These are phyloP conservation scores for Xylariaceae sp. DNA, from an alignment of 2,329 filamentous ascomycete genomes.

Conservation along the genomic window DNA sequence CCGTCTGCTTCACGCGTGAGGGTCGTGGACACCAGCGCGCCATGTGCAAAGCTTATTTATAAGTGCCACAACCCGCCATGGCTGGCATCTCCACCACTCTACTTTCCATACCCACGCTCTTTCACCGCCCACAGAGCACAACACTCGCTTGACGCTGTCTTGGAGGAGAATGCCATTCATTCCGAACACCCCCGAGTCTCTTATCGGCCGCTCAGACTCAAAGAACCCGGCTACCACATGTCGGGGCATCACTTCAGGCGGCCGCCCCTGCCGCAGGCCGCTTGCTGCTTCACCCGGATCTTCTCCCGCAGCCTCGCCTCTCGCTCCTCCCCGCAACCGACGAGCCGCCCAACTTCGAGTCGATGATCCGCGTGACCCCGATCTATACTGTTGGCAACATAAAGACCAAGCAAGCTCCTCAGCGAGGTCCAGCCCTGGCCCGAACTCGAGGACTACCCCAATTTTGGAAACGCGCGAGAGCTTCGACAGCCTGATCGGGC, in stretches of 20 bases:
- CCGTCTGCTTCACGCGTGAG: too few relatives aligned
- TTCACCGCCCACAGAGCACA: too few relatives aligned
- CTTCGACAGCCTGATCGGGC: slow-evolving; percentile 80
- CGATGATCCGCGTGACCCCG: slow-evolving; percentile 51
- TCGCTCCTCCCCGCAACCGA: slow-evolving; percentile 17
- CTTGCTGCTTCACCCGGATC: slow-evolving; percentile 44
- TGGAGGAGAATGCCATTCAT: slow-evolving; percentile 56
- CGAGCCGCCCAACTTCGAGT: slow-evolving; percentile 32
- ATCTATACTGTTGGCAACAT: slow-evolving; percentile 92
- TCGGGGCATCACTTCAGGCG: slow-evolving; percentile 76
- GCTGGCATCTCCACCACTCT: too few relatives aligned
- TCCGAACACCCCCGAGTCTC: slow-evolving; percentile 73
- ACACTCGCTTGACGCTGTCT: too few relatives aligned
- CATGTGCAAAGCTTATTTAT: too few relatives aligned
- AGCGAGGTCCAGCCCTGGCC: slow-evolving; percentile 41
- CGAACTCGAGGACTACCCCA: slow-evolving; percentile 39
- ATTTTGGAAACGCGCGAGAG: slow-evolving; percentile 66
- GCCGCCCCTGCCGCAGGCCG: slow-evolving; percentile 76
- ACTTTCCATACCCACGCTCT: too few relatives aligned
- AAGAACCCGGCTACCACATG: slow-evolving; percentile 82
- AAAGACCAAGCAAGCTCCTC: slow-evolving; percentile 70
- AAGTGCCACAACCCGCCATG: too few relatives aligned
- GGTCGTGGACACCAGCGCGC: too few relatives aligned
- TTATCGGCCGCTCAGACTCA: slow-evolving; percentile 75
- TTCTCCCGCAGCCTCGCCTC: slow-evolving; percentile 24